Base-by-base conservation (phyloP, 345 rosid genomes). In the Heritiera fomes region DNA sequence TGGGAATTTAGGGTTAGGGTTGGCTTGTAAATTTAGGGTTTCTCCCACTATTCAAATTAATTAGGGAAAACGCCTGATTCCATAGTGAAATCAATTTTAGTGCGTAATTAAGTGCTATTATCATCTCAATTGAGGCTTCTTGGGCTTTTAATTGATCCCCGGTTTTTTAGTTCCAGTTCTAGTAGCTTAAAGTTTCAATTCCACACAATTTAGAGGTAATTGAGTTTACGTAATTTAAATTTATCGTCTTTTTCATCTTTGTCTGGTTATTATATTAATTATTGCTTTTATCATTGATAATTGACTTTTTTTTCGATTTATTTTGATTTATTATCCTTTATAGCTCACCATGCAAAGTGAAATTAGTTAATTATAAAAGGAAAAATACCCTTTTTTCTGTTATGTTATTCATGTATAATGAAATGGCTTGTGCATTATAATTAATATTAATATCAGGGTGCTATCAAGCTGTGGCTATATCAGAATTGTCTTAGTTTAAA, bases 1-100 rank as follows among this genome's bases (percentile, higher is more conserved):
- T 20, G 32, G 17, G 30, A 55, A 34, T 55, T 38, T 73, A 55
- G 76, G 76, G 64, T 73, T 73, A 55, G 76, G 76, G 64, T 34
- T 73, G 53, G 38, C n/a, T 55, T n/a, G 32, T 55, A 18, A 34
- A 73, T 73, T 55, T 56, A 40, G 64, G 76, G 64, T 8, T 73
- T 73, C 18, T 40, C 11, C 34, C 1, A 34, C 18, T 40, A n/a
- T 34, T 55, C 49, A 55, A 73, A 55, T 55, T 18, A 18, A 18
- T 55, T 38, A n/a, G 38, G 64, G 49, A 38, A 55, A 73, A n/a
- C 64, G 50, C 34, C 5, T 38, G n/a, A 55, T 55, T 56, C 76
- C 18, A 1, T n/a, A 6, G 76, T 5, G 34, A 55, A 10, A 73
- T 55, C 64, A 55, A 38, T 55, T 55, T 38, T 11, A 18, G 49